Base-by-base conservation (phyloP, 768 basidiomycete genomes). In the Kwoniella sp. region DNA sequence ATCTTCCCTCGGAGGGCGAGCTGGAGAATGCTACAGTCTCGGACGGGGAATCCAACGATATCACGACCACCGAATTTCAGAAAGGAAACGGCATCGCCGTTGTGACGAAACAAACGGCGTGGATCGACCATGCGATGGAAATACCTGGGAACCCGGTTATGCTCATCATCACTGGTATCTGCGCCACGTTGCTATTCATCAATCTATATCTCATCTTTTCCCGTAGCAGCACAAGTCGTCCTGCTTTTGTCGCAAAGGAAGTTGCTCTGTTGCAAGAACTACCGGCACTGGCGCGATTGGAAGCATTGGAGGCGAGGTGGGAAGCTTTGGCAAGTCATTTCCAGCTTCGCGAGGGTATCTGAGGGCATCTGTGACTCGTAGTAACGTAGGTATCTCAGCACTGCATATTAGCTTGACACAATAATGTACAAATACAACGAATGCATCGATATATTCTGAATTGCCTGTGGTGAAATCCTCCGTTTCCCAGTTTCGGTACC, bases 121-220 rank as follows among this genome's bases (percentile, higher is more conserved):
- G 28, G 48, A 2, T 67, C 26, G 64, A 67, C 4, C 29, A 66
- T 30, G 55, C 65, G 0, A 30, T 25, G 8, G 69, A 70, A 48
- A 70, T 70, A n/a, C 65, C 65, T 4, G 58, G 28, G 5, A 70
- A 70, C 50, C 69, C 56, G 30, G 65, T 58, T 11, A 66, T 67
- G 65, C 0, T 63, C 25, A 57, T 12, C 3, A 65, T 70, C 22
- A 57, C 62, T 8, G 29, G 48, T 22, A 20, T 63, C 22, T 64
- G 55, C 17, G 47, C 31, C 1, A 12, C 63, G 15, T 28, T 65
- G 22, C 53, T 69, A 30, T 8, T 56, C 50, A 51, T 28, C 11
- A 45, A 45, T 17, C 41, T 45, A 45, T 45, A 45, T 17, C 41
- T 45, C 11, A 8, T 45, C 11, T 17, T 45, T 17, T 11, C 4